phyloP scores from a whole-genome alignment of 768 basidiomycete species.

The Hortiboletus flavorubellus region DNA sequence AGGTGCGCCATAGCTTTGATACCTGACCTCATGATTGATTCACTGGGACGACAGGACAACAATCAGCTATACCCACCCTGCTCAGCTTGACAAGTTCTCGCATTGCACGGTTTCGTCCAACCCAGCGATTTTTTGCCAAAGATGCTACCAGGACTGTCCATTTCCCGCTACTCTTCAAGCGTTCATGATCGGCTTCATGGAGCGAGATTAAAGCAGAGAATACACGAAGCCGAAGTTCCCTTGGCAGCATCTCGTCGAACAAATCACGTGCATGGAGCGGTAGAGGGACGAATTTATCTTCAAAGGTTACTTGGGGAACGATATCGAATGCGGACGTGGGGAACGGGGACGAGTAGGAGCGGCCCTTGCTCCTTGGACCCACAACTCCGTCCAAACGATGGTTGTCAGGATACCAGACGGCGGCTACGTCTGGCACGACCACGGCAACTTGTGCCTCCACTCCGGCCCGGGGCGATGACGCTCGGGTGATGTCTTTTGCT shows the following conservation, averaged over 20 bases:
- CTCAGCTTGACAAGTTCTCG: conserved; percentile 77
- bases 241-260: conserved; percentile 70
- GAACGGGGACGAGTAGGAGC: conserved; percentile 63
- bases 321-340: conserved; percentile 61
- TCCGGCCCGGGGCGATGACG: conserved; percentile 10
- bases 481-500: conserved; percentile 26
- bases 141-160: conserved; percentile 65
- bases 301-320: conserved; percentile 42
- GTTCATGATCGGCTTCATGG: conserved; percentile 57
- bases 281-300: conserved; percentile 52
- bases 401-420: conserved; percentile 16
- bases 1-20: conserved; percentile 68
- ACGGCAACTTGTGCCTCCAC: conserved; percentile 14
- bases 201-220: conserved; percentile 52
- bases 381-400: conserved; percentile 17
- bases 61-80: conserved; percentile 53
- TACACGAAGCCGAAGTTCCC: conserved; percentile 64
- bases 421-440: conserved; percentile 1
- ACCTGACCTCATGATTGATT: conserved; percentile 46
- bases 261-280: conserved; percentile 45
- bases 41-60: conserved; percentile 8
- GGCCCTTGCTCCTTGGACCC: conserved; percentile 45
- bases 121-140: conserved; percentile 64
- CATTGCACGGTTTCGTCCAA: conserved; percentile 69
- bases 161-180: conserved; percentile 39